These are phyloP conservation scores for Ophiostoma himal-ulmi DNA, from an alignment of 2,329 filamentous ascomycete genomes.

Conservation along the genomic window DNA sequence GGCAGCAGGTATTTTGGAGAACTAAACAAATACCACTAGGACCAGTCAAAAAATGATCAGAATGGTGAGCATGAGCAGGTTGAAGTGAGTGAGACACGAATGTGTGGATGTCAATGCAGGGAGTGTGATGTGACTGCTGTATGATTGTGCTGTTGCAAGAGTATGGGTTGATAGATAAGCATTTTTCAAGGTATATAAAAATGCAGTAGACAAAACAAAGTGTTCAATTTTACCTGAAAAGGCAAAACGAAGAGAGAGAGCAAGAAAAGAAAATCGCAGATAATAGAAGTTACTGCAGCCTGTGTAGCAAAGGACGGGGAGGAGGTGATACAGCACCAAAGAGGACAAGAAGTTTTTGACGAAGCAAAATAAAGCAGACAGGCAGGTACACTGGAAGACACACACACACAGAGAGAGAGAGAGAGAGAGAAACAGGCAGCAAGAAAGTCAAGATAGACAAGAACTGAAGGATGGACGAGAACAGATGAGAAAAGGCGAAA, in stretches of 20 bases:
- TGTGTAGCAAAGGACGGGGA: not conserved
- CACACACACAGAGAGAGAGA: not conserved
- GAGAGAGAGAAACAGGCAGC: not conserved
- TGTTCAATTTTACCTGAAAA: not conserved
- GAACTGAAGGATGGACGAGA: not conserved
- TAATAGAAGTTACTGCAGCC: not conserved
- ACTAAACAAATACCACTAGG: constrained; percentile 1
- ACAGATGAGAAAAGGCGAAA: not conserved
- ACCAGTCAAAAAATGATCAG: not conserved
- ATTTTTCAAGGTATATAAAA: no score
- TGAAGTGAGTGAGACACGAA: not conserved
- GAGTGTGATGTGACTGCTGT: not conserved
- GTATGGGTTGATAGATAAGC: not conserved
- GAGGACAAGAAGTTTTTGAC: not conserved
- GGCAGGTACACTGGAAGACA: not conserved
- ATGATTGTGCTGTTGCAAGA: not conserved
- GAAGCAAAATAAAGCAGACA: not conserved
- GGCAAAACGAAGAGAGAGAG: not conserved
- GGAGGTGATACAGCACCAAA: not conserved
- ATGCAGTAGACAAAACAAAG: not conserved
- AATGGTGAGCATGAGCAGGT: not conserved
- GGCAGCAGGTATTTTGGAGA: constrained; percentile 6
- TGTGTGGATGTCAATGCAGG: not conserved
- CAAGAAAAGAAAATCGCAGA: not conserved
- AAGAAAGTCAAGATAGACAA: not conserved